Evolutionary conservation across 441 rosid genomes (phyloP), one percentile per base, ranked within the genome.

Genomic region (Erysimum cheiri): DNA sequence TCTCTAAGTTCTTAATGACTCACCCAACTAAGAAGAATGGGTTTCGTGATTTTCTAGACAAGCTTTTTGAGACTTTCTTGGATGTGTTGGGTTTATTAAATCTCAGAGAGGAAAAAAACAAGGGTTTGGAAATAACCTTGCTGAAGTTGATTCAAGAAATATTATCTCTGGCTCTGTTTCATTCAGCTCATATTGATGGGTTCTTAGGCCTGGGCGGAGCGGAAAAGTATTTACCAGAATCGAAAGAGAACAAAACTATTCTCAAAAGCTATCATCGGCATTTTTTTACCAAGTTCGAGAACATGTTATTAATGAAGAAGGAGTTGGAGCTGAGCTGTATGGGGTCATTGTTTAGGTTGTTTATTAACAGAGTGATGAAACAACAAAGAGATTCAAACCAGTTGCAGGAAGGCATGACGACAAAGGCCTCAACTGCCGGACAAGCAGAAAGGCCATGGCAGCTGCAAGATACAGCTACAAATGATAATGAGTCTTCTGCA

Each of bases 231-330:
- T 79, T 76, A 40, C 68, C 77, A 71, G 72, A 82, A 62, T 69
- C 73, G 8, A 75, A 80, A 48, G 81, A 71, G 74, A 71, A 75
- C 50, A 88, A 79, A 77, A 77, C 72, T 14, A 60, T 76, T n/a
- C 55, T 84, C 59, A 77, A 77, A 80, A 91, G 99, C 81, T 91
- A 96, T 70, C 98, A 96, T 37, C 82, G 96, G 64, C 92, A 91
- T 83, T 84, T 91, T 44, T 89, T 93, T 80, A 82, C 85, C 68
- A 87, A 82, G 81, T 77, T 91, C 48, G 82, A 86, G 73, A 73
- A 64, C 63, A 78, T 89, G 61, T 49, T 84, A 50, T 67, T 56
- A 64, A 73, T 66, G 78, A 89, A 85, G 85, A 80, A 83, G 60
- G 78, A 77, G 49, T 32, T 65, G 70, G 83, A 69, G 13, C 68